Percentiles rank a stretch among this genome's conserved stretches.
phyloP scores from a whole-genome alignment of 1,284 basidiomycete species.

The Vanrija humicola region DNA sequence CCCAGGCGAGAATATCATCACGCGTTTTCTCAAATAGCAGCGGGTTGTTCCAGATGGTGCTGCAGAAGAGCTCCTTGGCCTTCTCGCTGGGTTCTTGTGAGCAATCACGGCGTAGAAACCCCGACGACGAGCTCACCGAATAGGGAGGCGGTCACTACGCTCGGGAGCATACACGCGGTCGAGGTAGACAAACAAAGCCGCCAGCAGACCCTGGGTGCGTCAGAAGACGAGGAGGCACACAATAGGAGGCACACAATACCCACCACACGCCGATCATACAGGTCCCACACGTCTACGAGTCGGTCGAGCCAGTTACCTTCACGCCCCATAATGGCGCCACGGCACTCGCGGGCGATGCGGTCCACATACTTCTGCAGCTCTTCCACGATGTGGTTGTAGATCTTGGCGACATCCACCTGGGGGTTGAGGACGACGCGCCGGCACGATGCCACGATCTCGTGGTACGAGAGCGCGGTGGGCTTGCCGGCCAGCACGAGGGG shows the following conservation, averaged over 20 bases:
- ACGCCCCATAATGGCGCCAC: conserved; percentile 25
- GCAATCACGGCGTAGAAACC: not conserved
- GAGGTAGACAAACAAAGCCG: conserved; percentile 45
- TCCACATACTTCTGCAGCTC: conserved; percentile 22
- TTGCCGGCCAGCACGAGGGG: conserved; percentile 25
- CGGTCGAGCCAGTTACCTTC: conserved; percentile 29
- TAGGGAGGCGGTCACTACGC: conserved; percentile 23
- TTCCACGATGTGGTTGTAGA: conserved; percentile 23
- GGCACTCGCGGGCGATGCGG: conserved; percentile 25
- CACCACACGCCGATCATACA: conserved; percentile 28
- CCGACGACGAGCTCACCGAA: conserved; percentile 24
- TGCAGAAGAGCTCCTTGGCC: conserved; percentile 55
- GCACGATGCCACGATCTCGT: conserved; percentile 25
- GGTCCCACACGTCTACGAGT: conserved; percentile 27
- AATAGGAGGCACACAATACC: conserved; percentile 8
- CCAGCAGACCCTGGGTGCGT: conserved; percentile 28
- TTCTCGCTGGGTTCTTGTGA: conserved; percentile 6
- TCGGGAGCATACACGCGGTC: conserved; percentile 39
- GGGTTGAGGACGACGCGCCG: conserved; percentile 25
- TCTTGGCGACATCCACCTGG: conserved; percentile 13
- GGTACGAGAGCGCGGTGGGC: conserved; percentile 24
- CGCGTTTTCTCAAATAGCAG: conserved; percentile 54
- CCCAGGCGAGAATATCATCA: conserved; percentile 58
- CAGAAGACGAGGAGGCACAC: not conserved
- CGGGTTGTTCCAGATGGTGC: conserved; percentile 55